phyloP scores from a whole-genome alignment of 2,329 filamentous ascomycete genomes.

The Fusarium buharicum region DNA sequence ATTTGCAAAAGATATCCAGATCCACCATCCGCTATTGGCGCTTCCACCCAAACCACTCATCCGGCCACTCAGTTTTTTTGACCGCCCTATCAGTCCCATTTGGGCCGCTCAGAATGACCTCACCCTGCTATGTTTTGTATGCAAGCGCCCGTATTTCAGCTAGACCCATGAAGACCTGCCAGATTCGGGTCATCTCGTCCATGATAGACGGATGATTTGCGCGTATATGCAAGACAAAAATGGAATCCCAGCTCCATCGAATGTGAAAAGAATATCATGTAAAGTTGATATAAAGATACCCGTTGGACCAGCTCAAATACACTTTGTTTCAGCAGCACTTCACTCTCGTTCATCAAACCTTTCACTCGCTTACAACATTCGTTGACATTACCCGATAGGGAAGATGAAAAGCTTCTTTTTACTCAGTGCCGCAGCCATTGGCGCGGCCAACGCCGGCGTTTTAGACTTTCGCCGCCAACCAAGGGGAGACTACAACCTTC shows the following conservation, averaged over 20 bases:
- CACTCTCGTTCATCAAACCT: conserved; percentile 20
- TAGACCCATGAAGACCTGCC: conserved; percentile 7
- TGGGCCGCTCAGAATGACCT: conserved; percentile 20
- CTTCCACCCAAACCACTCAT: conserved; percentile 21
- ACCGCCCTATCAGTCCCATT: conserved; percentile 24
- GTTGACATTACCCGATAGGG: conserved; percentile 7
- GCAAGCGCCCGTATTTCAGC: conserved; percentile 32
- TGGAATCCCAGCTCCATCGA: conserved; percentile 3
- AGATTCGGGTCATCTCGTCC: conserved; percentile 7
- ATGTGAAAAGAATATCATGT: neutral
- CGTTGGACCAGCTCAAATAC: conserved; percentile 5
- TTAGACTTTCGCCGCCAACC: conserved; percentile 14
- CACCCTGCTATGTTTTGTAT: conserved; percentile 27
- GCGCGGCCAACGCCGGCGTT: conserved; percentile 30
- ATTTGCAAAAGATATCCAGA: neutral
- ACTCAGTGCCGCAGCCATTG: conserved; percentile 21
- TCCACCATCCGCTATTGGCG: conserved; percentile 11
- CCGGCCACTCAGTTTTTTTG: conserved; percentile 22
- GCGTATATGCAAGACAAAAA: conserved; percentile 4
- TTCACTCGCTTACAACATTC: conserved; percentile 32
- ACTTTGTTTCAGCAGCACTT: conserved; percentile 15
- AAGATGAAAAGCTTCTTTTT: conserved; percentile 34
- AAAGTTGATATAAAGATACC: conserved; percentile 24
- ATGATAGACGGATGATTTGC: conserved; percentile 3
- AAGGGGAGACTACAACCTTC: conserved; percentile 11